Conservation (phyloP, 257 asterid genomes). For the Phtheirospermum japonicum region DNA sequence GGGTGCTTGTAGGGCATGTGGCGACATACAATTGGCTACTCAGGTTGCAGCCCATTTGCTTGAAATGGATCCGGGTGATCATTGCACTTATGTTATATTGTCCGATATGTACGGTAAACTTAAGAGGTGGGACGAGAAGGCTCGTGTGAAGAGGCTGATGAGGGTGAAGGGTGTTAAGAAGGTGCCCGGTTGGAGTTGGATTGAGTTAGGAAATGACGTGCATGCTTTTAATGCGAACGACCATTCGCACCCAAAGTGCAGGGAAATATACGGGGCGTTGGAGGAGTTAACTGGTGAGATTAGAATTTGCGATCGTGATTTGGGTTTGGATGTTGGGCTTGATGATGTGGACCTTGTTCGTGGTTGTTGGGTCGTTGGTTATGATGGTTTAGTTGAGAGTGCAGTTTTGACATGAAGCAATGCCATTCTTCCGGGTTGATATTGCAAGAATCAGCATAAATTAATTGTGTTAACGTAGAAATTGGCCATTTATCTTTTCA, state of each 20-base stretch:
- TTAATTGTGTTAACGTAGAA: no score
- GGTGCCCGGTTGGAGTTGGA: conserved; percentile 95
- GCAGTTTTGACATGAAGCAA: conserved; percentile 15
- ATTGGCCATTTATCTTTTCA: no score
- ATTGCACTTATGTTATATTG: conserved; percentile 71
- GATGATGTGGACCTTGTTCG: conserved; percentile 32
- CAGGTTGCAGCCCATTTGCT: conserved; percentile 55
- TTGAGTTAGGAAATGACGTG: conserved; percentile 54
- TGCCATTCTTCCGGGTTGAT: neutral
- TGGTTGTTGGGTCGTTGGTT: conserved; percentile 26
- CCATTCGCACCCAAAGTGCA: conserved; percentile 55
- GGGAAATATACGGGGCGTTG: conserved; percentile 47
- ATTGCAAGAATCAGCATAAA: no score
- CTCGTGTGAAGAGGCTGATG: conserved; percentile 68
- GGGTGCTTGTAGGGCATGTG: conserved; percentile 77
- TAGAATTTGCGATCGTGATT: conserved; percentile 30
- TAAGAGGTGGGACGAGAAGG: conserved; percentile 76
- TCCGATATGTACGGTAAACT: conserved; percentile 76
- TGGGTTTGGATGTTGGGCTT: conserved; percentile 1
- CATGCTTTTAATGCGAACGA: conserved; percentile 79
- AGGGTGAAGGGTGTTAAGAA: conserved; percentile 62
- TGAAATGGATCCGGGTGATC: conserved; percentile 75
- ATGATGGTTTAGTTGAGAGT: conserved; percentile 23
- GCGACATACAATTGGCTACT: conserved; percentile 70
- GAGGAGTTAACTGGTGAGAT: conserved; percentile 43